Evolutionary conservation across 2,329 filamentous ascomycete species (phyloP).

Genomic region (Microdochium trichocladiopsis): DNA sequence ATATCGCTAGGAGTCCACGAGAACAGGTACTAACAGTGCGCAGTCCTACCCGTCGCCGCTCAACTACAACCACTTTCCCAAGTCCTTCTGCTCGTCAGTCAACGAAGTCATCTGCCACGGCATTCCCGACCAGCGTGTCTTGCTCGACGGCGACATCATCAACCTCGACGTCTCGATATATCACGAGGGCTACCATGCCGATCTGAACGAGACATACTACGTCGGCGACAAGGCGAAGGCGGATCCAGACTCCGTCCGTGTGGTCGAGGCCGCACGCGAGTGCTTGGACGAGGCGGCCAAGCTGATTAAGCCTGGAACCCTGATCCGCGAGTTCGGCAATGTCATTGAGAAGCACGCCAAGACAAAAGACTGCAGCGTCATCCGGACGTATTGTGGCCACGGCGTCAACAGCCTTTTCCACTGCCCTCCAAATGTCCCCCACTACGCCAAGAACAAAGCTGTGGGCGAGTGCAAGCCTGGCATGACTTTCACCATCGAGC

Average conservation of each 20-base stretch:
- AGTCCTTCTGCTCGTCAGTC: conserved; percentile 91
- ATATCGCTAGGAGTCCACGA: not conserved
- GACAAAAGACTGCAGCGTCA: conserved; percentile 75
- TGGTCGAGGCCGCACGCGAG: conserved; percentile 84
- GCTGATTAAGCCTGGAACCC: conserved; percentile 84
- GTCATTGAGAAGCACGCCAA: conserved; percentile 95
- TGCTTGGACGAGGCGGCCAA: conserved; percentile 88
- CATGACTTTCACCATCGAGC: conserved; percentile 99
- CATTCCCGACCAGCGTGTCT: conserved; percentile 82
- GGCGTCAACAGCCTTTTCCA: conserved; percentile 94
- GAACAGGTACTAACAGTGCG: conserved; percentile 7
- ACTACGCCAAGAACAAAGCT: conserved; percentile 98
- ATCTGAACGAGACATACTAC: conserved; percentile 98
- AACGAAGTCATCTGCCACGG: conserved; percentile 99
- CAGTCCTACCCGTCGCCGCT: conserved; percentile 91
- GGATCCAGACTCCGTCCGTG: conserved; percentile 79
- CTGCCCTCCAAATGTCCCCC: conserved; percentile 85
- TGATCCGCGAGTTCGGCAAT: conserved; percentile 90
- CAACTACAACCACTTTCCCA: conserved; percentile 95
- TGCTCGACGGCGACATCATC: conserved; percentile 90
- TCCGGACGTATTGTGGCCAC: conserved; percentile 94
- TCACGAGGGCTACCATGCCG: conserved; percentile 90
- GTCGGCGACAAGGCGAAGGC: conserved; percentile 81
- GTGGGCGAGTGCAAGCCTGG: conserved; percentile 89
- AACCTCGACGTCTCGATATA: conserved; percentile 96